These are phyloP conservation scores for Tolypocladium amazonense DNA, from an alignment of 2,329 filamentous ascomycete species.

Conservation along the genomic window DNA sequence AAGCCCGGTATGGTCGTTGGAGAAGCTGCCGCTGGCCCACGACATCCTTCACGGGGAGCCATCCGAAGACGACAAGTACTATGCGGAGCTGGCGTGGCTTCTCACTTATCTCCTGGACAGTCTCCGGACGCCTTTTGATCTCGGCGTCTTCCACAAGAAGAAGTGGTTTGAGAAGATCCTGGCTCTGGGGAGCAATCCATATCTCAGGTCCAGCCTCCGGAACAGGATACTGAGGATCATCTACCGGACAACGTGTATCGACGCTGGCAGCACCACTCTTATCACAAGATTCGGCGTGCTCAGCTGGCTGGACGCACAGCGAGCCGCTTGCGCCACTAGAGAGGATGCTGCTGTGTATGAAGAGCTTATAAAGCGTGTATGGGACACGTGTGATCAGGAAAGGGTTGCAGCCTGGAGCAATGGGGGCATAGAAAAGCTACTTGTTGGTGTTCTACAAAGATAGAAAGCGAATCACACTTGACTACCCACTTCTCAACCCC, in stretches of 20 bases:
- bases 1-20: slow-evolving; percentile 63
- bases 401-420: slow-evolving; percentile 58
- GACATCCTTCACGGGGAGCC: slow-evolving; percentile 55
- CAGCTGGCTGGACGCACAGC: slow-evolving; percentile 60
- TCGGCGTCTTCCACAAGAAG: slow-evolving; percentile 49
- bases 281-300: slow-evolving; percentile 66
- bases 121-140: slow-evolving; percentile 47
- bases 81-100: slow-evolving; percentile 65
- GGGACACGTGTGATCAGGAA: slow-evolving; percentile 56
- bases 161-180: slow-evolving; percentile 68
- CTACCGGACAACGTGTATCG: slow-evolving; percentile 55
- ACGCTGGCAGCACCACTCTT: slow-evolving; percentile 68
- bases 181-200: slow-evolving; percentile 56
- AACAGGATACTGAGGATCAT: slow-evolving; percentile 52
- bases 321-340: slow-evolving; percentile 27
- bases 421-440: slow-evolving; percentile 26
- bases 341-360: slow-evolving; percentile 40
- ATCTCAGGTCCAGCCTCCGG: slow-evolving; percentile 47
- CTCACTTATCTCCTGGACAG: slow-evolving; percentile 60
- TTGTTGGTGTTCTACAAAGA: slow-evolving; percentile 5
- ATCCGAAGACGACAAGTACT: slow-evolving; percentile 60
- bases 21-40: slow-evolving; percentile 61
- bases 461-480: background rate
- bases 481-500: background rate
- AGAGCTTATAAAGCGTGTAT: slow-evolving; percentile 45